These are phyloP conservation scores for Dendrothele bispora DNA, from an alignment of 768 basidiomycete genomes.

Conservation along the genomic window DNA sequence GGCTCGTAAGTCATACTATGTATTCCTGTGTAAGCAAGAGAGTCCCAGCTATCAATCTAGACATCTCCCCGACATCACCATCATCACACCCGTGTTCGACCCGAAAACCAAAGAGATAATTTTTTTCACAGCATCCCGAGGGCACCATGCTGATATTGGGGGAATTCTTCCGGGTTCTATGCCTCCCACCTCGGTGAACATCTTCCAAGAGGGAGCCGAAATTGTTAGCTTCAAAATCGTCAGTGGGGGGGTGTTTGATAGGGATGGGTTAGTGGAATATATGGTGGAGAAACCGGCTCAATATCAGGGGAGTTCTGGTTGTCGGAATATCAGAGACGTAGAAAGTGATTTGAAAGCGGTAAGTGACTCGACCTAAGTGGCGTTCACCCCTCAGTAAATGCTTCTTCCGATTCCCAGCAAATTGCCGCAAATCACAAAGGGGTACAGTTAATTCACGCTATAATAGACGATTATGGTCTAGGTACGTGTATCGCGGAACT, in stretches of 20 bases:
- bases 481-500: conserved; percentile 52
- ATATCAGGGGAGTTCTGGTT: conserved; percentile 86
- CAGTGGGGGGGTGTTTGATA: conserved; percentile 75
- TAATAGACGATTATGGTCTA: conserved; percentile 8
- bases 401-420: conserved; percentile 54
- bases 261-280: conserved; percentile 68
- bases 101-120: conserved; percentile 67
- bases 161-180: conserved; percentile 93
- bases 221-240: conserved; percentile 93
- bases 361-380: conserved; percentile 30
- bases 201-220: conserved; percentile 93
- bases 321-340: conserved; percentile 83
- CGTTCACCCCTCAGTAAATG: conserved; percentile 9
- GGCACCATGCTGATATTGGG: conserved; percentile 93
- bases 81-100: conserved; percentile 91
- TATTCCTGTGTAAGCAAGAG: too few species aligned
- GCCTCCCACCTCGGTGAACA: conserved; percentile 89
- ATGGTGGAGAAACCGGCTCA: conserved; percentile 81
- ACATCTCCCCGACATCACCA: conserved; percentile 86
- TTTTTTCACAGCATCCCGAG: conserved; percentile 91
- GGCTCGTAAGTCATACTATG: conserved; percentile 63
- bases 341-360: conserved; percentile 92
- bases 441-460: conserved; percentile 75
- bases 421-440: conserved; percentile 94
- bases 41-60: conserved; percentile 32